A percentile compares a stretch with the other conserved stretches of the same genome.
These are phyloP conservation scores for Moricandia moricandioides DNA, from an alignment of 345 rosid genomes.

Conservation along the genomic window DNA sequence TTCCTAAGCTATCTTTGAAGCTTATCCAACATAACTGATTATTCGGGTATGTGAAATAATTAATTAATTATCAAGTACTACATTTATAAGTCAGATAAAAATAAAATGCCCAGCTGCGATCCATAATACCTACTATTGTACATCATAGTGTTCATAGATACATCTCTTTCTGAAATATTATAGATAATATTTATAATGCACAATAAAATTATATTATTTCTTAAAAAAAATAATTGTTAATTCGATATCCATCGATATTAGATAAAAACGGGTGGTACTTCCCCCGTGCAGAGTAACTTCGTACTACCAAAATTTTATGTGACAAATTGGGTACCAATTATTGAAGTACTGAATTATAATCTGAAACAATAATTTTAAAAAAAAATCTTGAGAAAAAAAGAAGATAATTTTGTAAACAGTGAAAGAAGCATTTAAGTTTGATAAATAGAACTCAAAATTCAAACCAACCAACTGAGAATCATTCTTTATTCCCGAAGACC, in stretches of 20 bases:
- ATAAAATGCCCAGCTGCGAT: conserved; percentile 34
- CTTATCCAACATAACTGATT: neutral
- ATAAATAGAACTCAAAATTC: neutral
- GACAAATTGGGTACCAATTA: conserved; percentile 36
- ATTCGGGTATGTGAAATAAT: neutral
- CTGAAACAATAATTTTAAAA: conserved; percentile 19
- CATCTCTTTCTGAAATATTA: neutral
- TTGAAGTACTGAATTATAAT: conserved; percentile 34
- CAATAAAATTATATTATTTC: conserved; percentile 6
- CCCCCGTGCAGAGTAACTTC: conserved; percentile 20
- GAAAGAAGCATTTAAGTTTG: conserved; percentile 10
- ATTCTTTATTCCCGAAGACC: neutral
- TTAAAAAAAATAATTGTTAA: neutral
- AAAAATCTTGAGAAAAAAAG: neutral
- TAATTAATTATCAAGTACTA: neutral
- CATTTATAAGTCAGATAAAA: conserved; percentile 20
- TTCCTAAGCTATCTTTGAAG: too few relatives aligned
- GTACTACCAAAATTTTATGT: conserved; percentile 31
- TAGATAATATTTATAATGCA: neutral
- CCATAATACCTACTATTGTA: conserved; percentile 16
- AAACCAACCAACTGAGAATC: conserved; percentile 7
- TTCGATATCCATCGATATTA: neutral
- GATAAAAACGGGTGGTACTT: conserved; percentile 5
- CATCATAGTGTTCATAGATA: conserved; percentile 12
- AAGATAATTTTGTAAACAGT: conserved; percentile 22